phyloP scores from a whole-genome alignment of 164 flowering plant genomes.

The Pachysandra terminalis region DNA sequence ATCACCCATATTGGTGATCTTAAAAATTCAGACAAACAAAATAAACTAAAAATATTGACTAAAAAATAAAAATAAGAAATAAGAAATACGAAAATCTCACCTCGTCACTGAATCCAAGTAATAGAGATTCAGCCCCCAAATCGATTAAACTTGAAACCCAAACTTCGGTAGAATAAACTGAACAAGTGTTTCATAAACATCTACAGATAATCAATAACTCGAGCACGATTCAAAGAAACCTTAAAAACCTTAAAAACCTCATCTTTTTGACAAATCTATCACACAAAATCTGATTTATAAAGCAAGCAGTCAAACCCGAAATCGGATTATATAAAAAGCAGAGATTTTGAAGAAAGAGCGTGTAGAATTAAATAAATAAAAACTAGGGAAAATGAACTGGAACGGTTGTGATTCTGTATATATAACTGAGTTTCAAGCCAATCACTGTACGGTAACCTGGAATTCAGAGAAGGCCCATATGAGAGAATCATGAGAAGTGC shows the following conservation, averaged over 20 bases:
- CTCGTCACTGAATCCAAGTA: neutral
- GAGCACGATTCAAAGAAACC: too few species aligned
- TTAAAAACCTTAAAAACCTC: too few species aligned
- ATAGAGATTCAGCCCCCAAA: neutral
- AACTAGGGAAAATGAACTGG: neutral
- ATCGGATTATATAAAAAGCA: neutral
- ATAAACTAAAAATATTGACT: too few species aligned
- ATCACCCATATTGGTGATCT: too few species aligned
- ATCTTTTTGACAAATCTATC: too few species aligned
- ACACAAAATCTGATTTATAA: too few species aligned
- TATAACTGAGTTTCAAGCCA: slow-evolving; percentile 2
- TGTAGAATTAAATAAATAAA: neutral
- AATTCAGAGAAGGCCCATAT: slow-evolving; percentile 21
- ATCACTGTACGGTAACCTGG: slow-evolving; percentile 10
- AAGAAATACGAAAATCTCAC: too few species aligned
- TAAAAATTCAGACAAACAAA: too few species aligned
- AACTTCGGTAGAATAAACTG: too few species aligned
- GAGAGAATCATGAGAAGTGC: slow-evolving; percentile 3
- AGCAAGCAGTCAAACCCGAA: neutral
- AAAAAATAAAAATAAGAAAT: too few species aligned
- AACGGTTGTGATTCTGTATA: neutral
- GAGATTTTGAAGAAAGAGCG: neutral
- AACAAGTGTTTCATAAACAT: too few species aligned
- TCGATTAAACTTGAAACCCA: neutral
- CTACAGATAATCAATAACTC: too few species aligned